Evolutionary conservation across 768 basidiomycete genomes (phyloP).

Genomic region (Hypholoma sublateritium): DNA sequence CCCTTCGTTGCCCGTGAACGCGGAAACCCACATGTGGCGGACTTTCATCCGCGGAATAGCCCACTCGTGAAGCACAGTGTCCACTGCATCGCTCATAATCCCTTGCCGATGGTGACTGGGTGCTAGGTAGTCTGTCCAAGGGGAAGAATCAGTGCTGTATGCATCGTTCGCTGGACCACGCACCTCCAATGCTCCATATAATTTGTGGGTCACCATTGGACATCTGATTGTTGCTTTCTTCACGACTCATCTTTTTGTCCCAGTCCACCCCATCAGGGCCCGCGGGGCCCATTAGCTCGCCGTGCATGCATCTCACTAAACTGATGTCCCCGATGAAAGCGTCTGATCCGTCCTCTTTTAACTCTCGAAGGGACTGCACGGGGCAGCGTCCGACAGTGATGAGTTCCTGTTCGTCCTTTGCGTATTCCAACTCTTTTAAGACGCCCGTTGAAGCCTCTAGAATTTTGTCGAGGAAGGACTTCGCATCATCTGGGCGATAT

Average conservation of each 20-base stretch:
- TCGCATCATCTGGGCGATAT: slow-evolving; percentile 31
- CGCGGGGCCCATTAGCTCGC: slow-evolving; percentile 21
- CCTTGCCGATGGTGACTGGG: slow-evolving; percentile 48
- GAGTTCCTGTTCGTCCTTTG: slow-evolving; percentile 20
- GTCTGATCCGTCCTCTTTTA: slow-evolving; percentile 56
- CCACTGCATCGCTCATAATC: slow-evolving; percentile 71
- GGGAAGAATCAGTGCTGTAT: not conserved
- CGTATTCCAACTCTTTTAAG: slow-evolving; percentile 30
- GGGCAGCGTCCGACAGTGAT: slow-evolving; percentile 45
- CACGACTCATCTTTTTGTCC: slow-evolving; percentile 33
- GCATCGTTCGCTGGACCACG: slow-evolving; percentile 10
- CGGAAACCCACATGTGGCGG: slow-evolving; percentile 40
- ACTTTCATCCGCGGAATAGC: slow-evolving; percentile 64
- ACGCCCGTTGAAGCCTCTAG: slow-evolving; percentile 28
- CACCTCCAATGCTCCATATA: slow-evolving; percentile 64
- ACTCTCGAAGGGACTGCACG: slow-evolving; percentile 51
- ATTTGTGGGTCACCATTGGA: slow-evolving; percentile 53
- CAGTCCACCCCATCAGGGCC: slow-evolving; percentile 25
- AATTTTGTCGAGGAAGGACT: slow-evolving; percentile 8
- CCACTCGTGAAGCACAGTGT: slow-evolving; percentile 56
- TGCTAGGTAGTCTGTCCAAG: not conserved
- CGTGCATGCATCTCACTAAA: slow-evolving; percentile 28
- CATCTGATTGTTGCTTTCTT: slow-evolving; percentile 41
- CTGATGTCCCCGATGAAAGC: slow-evolving; percentile 50
- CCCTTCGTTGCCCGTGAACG: slow-evolving; percentile 53